A percentile compares a stretch with the other conserved stretches of the same genome.
phyloP scores from a whole-genome alignment of 495 filamentous ascomycete genomes.

The Annulohypoxylon maeteangense region DNA sequence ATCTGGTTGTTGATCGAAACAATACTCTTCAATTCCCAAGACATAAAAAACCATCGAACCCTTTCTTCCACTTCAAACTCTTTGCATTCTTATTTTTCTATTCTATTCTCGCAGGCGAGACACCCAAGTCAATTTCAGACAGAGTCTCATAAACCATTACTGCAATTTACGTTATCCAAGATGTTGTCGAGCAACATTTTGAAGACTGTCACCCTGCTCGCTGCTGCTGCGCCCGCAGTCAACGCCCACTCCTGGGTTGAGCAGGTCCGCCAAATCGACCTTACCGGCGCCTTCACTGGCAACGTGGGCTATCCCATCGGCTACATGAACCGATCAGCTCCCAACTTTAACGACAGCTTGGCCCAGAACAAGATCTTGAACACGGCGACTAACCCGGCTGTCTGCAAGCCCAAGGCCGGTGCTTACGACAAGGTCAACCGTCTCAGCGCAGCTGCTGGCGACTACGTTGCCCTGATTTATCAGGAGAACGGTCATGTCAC shows the following conservation, averaged over 20 bases:
- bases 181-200: constrained; percentile 33
- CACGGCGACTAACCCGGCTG: constrained; percentile 52
- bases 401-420: constrained; percentile 60
- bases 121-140: constrained; percentile 33
- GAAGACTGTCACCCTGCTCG: constrained; percentile 45
- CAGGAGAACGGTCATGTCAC: constrained; percentile 91
- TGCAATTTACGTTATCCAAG: constrained; percentile 1
- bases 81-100: constrained; percentile 13
- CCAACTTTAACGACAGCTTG: constrained; percentile 60
- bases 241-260: constrained; percentile 84
- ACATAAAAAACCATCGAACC: constrained; percentile 6
- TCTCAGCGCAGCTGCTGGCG: constrained; percentile 73
- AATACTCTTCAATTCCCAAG: neutral
- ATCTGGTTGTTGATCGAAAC: constrained; percentile 11
- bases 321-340: constrained; percentile 62
- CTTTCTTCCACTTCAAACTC: neutral
- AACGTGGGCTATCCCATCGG: constrained; percentile 73
- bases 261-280: constrained; percentile 71
- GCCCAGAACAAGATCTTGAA: constrained; percentile 53
- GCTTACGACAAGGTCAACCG: constrained; percentile 68
- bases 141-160: constrained; percentile 10
- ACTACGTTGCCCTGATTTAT: constrained; percentile 77
- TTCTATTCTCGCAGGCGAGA: constrained; percentile 40
- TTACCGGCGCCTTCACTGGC: constrained; percentile 79
- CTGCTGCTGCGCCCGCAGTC: constrained; percentile 53